Percentiles rank a stretch among this genome's conserved stretches.
Conservation (phyloP, 2,329 filamentous ascomycete genomes). For the Arachnomyces sp. region DNA sequence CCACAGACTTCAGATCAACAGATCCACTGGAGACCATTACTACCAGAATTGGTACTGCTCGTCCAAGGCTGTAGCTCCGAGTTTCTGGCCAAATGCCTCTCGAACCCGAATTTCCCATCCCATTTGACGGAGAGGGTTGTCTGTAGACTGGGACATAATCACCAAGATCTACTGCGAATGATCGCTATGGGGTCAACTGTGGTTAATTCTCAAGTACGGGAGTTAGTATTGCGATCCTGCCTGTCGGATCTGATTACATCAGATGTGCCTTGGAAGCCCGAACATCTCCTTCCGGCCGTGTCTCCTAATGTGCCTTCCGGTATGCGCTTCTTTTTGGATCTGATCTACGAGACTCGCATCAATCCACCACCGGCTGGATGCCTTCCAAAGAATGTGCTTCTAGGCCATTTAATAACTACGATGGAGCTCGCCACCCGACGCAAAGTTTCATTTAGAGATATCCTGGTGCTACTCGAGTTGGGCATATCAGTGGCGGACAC, state of each 20-base stretch:
- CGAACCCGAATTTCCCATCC: neutral
- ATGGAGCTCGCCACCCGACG: neutral
- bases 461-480: conserved; percentile 4
- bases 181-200: conserved; percentile 4
- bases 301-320: neutral
- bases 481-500: neutral
- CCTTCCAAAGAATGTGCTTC: neutral
- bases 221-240: neutral
- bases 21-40: neutral
- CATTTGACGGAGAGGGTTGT: neutral
- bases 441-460: conserved; percentile 2
- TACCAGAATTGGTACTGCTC: neutral
- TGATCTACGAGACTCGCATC: conserved; percentile 1
- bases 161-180: conserved; percentile 4
- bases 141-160: neutral
- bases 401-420: neutral
- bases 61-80: neutral
- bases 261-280: neutral
- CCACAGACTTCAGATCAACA: no score
- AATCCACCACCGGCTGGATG: neutral
- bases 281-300: neutral
- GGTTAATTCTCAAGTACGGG: conserved; percentile 2
- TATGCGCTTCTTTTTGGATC: conserved; percentile 5
- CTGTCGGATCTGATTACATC: conserved; percentile 5
- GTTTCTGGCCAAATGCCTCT: neutral